phyloP scores from a whole-genome alignment of 306 rosid species.

The Quercus engelmannii region DNA sequence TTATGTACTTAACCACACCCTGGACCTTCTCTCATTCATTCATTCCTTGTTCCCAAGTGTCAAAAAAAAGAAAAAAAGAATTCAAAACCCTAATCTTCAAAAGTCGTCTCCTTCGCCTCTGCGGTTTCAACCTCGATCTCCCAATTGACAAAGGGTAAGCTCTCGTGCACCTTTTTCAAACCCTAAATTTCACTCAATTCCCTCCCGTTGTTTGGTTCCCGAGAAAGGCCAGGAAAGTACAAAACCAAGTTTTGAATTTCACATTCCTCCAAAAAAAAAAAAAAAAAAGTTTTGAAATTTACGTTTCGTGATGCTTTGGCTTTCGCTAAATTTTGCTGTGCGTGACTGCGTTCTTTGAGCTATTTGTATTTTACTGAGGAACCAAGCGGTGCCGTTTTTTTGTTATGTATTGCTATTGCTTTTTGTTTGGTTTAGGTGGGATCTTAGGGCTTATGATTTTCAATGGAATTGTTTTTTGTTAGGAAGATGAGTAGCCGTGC shows the following conservation, averaged over 20 bases:
- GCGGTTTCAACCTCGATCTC: conserved; percentile 26
- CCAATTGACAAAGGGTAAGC: conserved; percentile 33
- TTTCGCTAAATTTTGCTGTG: not conserved
- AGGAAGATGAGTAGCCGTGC: conserved; percentile 83
- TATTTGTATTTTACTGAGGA: not conserved
- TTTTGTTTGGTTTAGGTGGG: not conserved
- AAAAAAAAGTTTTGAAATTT: not conserved
- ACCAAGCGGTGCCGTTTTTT: not conserved
- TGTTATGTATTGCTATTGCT: not conserved
- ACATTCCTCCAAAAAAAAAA: no score
- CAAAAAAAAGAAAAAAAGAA: not conserved
- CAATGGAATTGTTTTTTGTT: not conserved
- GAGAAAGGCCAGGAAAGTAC: not conserved
- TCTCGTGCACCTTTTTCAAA: not conserved
- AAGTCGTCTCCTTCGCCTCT: not conserved
- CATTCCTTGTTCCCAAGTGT: not conserved
- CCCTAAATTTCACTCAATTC: not conserved
- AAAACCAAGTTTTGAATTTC: not conserved
- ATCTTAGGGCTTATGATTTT: not conserved
- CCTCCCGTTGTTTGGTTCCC: not conserved
- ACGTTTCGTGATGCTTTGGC: not conserved
- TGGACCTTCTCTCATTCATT: not conserved
- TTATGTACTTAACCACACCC: not conserved
- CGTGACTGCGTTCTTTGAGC: not conserved
- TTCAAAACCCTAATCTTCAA: conserved; percentile 38